A percentile compares a stretch with the other conserved stretches of the same genome.
Conservation (phyloP, 208 protist species). For the Phytomonas francai region DNA sequence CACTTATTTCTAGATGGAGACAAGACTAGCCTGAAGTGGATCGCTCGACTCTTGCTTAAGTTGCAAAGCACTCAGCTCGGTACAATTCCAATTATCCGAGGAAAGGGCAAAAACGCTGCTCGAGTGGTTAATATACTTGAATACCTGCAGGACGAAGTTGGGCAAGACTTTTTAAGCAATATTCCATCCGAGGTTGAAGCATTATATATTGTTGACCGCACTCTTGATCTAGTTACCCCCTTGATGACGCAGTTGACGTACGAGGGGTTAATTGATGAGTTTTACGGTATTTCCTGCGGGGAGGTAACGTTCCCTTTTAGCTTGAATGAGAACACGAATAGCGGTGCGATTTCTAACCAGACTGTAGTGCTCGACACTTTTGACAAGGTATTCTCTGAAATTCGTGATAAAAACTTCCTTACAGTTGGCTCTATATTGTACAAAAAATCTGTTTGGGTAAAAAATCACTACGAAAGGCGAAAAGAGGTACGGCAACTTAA, state of each 20-base stretch:
- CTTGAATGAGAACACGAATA: slow-evolving; percentile 39
- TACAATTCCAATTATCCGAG: slow-evolving; percentile 40
- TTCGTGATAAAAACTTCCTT: slow-evolving; percentile 75
- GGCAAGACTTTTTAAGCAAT: slow-evolving; percentile 39
- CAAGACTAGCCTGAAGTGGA: slow-evolving; percentile 49
- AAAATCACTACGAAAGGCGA: slow-evolving; percentile 79
- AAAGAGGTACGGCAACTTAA: slow-evolving; percentile 80
- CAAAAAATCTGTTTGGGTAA: slow-evolving; percentile 77
- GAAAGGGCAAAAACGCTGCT: slow-evolving; percentile 45
- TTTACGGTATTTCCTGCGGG: slow-evolving; percentile 60
- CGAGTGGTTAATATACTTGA: slow-evolving; percentile 60
- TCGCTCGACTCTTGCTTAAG: slow-evolving; percentile 76
- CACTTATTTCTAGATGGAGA: slow-evolving; percentile 71
- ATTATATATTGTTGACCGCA: slow-evolving; percentile 76
- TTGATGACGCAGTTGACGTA: slow-evolving; percentile 87
- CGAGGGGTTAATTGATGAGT: slow-evolving; percentile 84
- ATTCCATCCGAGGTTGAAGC: slow-evolving; percentile 54
- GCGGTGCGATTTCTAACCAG: slow-evolving; percentile 7
- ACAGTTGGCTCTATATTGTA: slow-evolving; percentile 69
- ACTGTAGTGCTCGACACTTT: slow-evolving; percentile 9
- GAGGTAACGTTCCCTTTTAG: slow-evolving; percentile 61
- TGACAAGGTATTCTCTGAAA: slow-evolving; percentile 73
- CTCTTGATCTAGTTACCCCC: slow-evolving; percentile 74
- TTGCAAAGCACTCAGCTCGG: slow-evolving; percentile 70
- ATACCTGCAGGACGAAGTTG: slow-evolving; percentile 65